A percentile compares a stretch with the other conserved stretches of the same genome.
Evolutionary conservation across 805 yeast genomes (phyloP).

Genomic region (Metschnikowia vanudenii): DNA sequence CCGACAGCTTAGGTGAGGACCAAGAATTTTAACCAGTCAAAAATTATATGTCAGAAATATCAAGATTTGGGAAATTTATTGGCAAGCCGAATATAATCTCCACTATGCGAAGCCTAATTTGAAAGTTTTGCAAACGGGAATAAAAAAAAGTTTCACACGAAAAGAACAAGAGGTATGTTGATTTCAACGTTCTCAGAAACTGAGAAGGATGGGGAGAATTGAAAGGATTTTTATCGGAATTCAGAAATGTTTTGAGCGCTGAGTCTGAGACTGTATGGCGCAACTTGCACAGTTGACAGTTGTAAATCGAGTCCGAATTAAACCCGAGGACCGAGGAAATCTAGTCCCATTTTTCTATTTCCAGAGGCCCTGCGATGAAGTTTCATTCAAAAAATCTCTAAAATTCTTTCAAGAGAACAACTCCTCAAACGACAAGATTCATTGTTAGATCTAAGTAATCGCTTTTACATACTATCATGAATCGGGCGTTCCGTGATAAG

Average conservation of each 20-base stretch:
- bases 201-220: background rate
- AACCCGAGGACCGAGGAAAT: background rate
- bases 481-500: background rate
- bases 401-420: too few species aligned
- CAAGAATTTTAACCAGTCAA: too few species aligned
- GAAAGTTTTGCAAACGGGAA: background rate
- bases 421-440: too few species aligned
- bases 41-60: too few species aligned
- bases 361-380: too few species aligned
- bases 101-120: too few species aligned
- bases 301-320: background rate
- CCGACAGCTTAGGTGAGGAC: too few species aligned
- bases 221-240: slow-evolving; percentile 7
- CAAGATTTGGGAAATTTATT: too few species aligned
- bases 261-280: slow-evolving; percentile 8
- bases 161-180: background rate
- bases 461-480: background rate
- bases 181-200: background rate
- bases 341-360: background rate
- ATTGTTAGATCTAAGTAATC: too few species aligned
- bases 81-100: too few species aligned
- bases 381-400: background rate
- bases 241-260: slow-evolving; percentile 6
- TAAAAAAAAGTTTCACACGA: background rate
- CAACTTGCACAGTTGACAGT: slow-evolving; percentile 8